Percentiles rank a stretch among this genome's conserved stretches.
phyloP scores from a whole-genome alignment of 2,329 filamentous ascomycete species.

The Taxawa tesnikishii region DNA sequence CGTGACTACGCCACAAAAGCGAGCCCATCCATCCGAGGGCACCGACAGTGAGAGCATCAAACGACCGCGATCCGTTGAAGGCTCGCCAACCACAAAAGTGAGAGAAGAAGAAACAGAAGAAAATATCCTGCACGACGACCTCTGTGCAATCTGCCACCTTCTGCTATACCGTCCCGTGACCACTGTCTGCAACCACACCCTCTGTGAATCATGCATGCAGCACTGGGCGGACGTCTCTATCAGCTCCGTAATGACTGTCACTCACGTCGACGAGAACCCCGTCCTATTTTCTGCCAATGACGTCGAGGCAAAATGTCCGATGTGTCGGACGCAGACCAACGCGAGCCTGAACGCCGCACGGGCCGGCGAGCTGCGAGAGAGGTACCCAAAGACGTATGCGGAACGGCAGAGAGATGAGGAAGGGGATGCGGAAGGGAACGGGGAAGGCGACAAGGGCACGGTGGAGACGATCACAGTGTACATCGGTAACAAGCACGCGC shows the following conservation, averaged over 20 bases:
- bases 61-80: constrained; percentile 6
- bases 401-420: constrained; percentile 25
- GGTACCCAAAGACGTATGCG: constrained; percentile 24
- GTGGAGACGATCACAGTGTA: constrained; percentile 30
- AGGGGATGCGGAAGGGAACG: constrained; percentile 11
- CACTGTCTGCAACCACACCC: constrained; percentile 29
- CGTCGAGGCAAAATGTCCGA: constrained; percentile 32
- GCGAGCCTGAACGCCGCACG: no score
- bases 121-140: constrained; percentile 28
- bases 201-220: constrained; percentile 34
- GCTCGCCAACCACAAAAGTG: constrained; percentile 1
- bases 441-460: constrained; percentile 14
- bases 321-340: constrained; percentile 30
- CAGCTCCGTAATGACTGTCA: constrained; percentile 21
- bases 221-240: constrained; percentile 32
- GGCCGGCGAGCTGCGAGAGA: constrained; percentile 17
- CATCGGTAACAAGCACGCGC: constrained; percentile 30
- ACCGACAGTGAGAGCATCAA: no score
- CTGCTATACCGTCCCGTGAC: constrained; percentile 29
- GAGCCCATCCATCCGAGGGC: no score
- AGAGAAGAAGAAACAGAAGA: constrained; percentile 17
- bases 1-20: no score
- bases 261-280: constrained; percentile 21
- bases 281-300: constrained; percentile 15
- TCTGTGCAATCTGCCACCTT: constrained; percentile 33